Percentiles rank a stretch among this genome's conserved stretches.
Conservation (phyloP, 345 rosid genomes). For the Draba incana region DNA sequence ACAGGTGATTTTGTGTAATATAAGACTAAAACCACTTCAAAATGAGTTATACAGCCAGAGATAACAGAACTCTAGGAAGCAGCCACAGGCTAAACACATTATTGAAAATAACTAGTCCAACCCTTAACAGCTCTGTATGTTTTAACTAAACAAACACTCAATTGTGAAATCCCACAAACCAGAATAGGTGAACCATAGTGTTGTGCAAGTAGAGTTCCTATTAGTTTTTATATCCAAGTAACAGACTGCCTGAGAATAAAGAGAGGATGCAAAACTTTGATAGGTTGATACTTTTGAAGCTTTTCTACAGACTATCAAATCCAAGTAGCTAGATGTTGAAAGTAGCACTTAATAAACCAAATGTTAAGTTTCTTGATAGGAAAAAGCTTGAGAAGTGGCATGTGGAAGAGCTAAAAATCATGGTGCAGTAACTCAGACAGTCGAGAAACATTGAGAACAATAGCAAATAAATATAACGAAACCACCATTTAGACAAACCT, state of each 20-base stretch:
- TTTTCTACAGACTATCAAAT: slow-evolving; percentile 6
- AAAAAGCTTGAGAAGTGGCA: slow-evolving; percentile 19
- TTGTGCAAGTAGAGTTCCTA: slow-evolving; percentile 17
- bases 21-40: background rate
- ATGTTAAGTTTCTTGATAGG: background rate
- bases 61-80: slow-evolving; percentile 1
- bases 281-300: background rate
- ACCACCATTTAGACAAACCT: slow-evolving; percentile 53
- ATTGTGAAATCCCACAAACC: slow-evolving; percentile 2
- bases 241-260: slow-evolving; percentile 11
- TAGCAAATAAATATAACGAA: background rate
- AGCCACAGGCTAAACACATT: slow-evolving; percentile 5
- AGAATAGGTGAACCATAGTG: slow-evolving; percentile 3
- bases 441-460: slow-evolving; percentile 25
- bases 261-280: slow-evolving; percentile 5
- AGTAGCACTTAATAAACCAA: background rate
- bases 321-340: slow-evolving; percentile 23
- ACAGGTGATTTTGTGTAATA: background rate
- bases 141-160: slow-evolving; percentile 10
- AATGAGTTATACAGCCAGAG: background rate
- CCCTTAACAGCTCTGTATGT: background rate
- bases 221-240: slow-evolving; percentile 13
- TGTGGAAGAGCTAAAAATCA: slow-evolving; percentile 6
- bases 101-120: slow-evolving; percentile 11
- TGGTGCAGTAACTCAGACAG: slow-evolving; percentile 18